Evolutionary conservation across 202 grass and related monocot genomes (phyloP).

Genomic region (Zizania palustris): DNA sequence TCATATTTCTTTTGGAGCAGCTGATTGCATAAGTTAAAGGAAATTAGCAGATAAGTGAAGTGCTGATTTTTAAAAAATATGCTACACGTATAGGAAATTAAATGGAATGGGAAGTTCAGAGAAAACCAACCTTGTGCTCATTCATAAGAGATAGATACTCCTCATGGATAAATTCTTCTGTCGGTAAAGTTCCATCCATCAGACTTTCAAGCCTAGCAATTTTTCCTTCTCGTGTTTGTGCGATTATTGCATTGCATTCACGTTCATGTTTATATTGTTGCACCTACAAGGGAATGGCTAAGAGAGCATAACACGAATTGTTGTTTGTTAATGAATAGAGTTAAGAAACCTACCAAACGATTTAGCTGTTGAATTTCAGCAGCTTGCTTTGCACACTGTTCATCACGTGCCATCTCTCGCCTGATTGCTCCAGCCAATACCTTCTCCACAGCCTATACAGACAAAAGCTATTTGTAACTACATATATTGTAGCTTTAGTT

Average conservation of each 20-base stretch:
- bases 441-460: slow-evolving; percentile 82
- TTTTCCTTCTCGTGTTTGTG: slow-evolving; percentile 87
- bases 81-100: slow-evolving; percentile 15
- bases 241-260: slow-evolving; percentile 94
- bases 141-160: slow-evolving; percentile 80
- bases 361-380: slow-evolving; percentile 89
- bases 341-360: slow-evolving; percentile 62
- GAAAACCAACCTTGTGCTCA: slow-evolving; percentile 76
- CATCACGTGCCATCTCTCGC: slow-evolving; percentile 91
- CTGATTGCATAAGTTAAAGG: slow-evolving; percentile 50
- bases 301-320: not conserved
- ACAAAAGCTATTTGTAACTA: slow-evolving; percentile 27
- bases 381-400: slow-evolving; percentile 75
- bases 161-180: slow-evolving; percentile 87
- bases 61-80: slow-evolving; percentile 28
- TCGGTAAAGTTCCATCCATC: slow-evolving; percentile 93
- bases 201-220: slow-evolving; percentile 96
- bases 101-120: slow-evolving; percentile 1
- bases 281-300: slow-evolving; percentile 60
- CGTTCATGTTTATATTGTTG: slow-evolving; percentile 98
- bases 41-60: slow-evolving; percentile 38
- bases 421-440: slow-evolving; percentile 88
- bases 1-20: slow-evolving; percentile 86
- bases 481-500: not conserved
- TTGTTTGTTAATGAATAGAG: slow-evolving; percentile 14